Evolutionary conservation across 371 early-diverging fungal genomes (phyloP).

Genomic region (Coemansia sp.): DNA sequence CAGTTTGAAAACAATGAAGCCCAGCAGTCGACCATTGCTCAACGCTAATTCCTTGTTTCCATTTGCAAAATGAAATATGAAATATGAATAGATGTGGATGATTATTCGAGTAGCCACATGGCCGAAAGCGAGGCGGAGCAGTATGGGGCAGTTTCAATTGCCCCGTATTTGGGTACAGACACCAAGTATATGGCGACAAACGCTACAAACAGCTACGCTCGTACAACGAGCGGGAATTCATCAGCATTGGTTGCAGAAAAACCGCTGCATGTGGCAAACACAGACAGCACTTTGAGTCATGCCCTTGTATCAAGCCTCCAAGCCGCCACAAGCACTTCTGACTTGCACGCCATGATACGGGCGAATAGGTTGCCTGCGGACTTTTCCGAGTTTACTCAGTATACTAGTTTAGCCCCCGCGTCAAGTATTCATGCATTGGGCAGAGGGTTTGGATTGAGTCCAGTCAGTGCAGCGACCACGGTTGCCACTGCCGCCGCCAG

Average conservation of each 20-base stretch:
- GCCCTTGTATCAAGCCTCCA: slow-evolving; percentile 45
- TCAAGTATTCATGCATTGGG: slow-evolving; percentile 14
- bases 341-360: slow-evolving; percentile 42
- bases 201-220: not conserved
- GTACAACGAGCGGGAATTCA: not conserved
- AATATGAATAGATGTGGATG: not conserved
- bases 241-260: not conserved
- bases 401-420: not conserved
- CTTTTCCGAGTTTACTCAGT: not conserved
- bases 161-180: not conserved
- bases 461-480: slow-evolving; percentile 37
- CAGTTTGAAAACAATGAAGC: not conserved
- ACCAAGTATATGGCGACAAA: not conserved
- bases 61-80: not conserved
- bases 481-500: slow-evolving; percentile 34
- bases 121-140: slow-evolving; percentile 8
- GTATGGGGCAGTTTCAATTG: not conserved
- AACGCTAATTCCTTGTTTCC: not conserved
- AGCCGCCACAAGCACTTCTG: slow-evolving; percentile 45
- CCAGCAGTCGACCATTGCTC: not conserved
- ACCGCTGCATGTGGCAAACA: slow-evolving; percentile 22
- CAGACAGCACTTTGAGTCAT: slow-evolving; percentile 22
- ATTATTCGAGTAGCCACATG: not conserved
- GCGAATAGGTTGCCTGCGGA: slow-evolving; percentile 20
- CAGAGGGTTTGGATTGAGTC: slow-evolving; percentile 10